These are phyloP conservation scores for Aspergillus cavernicola DNA, from an alignment of 495 filamentous ascomycete genomes.

Conservation along the genomic window DNA sequence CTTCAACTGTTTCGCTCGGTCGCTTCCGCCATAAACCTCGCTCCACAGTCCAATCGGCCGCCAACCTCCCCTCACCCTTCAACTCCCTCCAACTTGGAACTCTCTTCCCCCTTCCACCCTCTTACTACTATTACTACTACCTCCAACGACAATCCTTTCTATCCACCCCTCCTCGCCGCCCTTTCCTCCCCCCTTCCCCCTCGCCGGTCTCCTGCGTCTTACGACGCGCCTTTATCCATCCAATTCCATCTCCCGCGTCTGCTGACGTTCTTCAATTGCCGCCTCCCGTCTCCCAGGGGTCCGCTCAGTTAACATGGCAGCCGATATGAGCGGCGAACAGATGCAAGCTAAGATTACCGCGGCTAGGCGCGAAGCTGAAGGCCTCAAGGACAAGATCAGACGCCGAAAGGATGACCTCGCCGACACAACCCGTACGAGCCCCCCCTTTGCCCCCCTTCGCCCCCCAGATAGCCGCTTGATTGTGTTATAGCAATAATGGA, in stretches of 20 bases:
- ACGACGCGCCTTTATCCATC: constrained; percentile 20
- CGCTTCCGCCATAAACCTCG: constrained; percentile 24
- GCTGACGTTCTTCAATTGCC: constrained; percentile 17
- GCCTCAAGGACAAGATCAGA: constrained; percentile 97
- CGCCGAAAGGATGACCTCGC: constrained; percentile 99
- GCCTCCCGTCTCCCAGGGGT: constrained; percentile 23
- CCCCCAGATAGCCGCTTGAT: background rate
- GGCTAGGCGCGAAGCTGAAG: constrained; percentile 95
- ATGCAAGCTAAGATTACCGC: constrained; percentile 90
- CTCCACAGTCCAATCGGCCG: constrained; percentile 26
- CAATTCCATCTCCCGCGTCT: constrained; percentile 22
- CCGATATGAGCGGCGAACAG: constrained; percentile 67
- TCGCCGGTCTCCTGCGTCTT: constrained; percentile 21
- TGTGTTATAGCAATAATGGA: background rate
- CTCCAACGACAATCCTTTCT: constrained; percentile 6
- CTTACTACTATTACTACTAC: constrained; percentile 12
- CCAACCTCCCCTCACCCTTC: constrained; percentile 4
- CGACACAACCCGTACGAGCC: constrained; percentile 86
- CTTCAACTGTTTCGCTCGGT: constrained; percentile 23
- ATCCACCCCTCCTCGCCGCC: constrained; percentile 16
- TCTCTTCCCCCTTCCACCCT: constrained; percentile 16
- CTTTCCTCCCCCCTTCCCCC: constrained; percentile 20
- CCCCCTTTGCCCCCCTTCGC: constrained; percentile 11
- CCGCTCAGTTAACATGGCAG: constrained; percentile 42
- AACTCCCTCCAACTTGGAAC: background rate